Evolutionary conservation across 768 basidiomycete genomes (phyloP).

Genomic region (Gyrodon lividus): DNA sequence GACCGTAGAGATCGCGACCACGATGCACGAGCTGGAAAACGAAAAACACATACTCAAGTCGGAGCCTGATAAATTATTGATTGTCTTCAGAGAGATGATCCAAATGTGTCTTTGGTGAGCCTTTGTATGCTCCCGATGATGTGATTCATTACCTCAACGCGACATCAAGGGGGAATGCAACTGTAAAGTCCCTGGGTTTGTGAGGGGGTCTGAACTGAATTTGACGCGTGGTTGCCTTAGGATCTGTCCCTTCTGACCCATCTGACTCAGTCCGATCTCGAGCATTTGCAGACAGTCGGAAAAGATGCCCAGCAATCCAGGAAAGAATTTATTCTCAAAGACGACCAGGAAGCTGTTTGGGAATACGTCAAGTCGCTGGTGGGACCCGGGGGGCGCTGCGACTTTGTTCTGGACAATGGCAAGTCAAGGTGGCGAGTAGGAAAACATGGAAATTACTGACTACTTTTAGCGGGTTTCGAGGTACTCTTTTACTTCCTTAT

Average conservation of each 20-base stretch:
- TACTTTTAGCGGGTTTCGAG: slow-evolving; percentile 79
- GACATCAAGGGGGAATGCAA: slow-evolving; percentile 86
- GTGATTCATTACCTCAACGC: background rate
- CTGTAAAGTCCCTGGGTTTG: slow-evolving; percentile 44
- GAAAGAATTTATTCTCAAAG: slow-evolving; percentile 76
- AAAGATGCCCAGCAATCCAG: slow-evolving; percentile 76
- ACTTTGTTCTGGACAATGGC: slow-evolving; percentile 94
- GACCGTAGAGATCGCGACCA: slow-evolving; percentile 64
- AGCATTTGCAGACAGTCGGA: slow-evolving; percentile 78
- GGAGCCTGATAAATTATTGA: slow-evolving; percentile 53
- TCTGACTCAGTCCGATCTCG: slow-evolving; percentile 78
- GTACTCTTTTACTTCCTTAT: slow-evolving; percentile 36
- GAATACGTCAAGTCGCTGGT: slow-evolving; percentile 57
- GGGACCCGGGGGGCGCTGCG: slow-evolving; percentile 49
- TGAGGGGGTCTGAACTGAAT: background rate
- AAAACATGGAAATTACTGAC: background rate
- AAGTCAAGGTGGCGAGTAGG: slow-evolving; percentile 5
- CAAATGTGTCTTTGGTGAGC: slow-evolving; percentile 81
- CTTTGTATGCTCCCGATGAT: background rate
- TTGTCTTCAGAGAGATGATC: slow-evolving; percentile 80
- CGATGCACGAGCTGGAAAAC: slow-evolving; percentile 62
- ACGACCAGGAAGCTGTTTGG: slow-evolving; percentile 82
- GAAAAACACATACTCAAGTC: slow-evolving; percentile 44
- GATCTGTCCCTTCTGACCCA: slow-evolving; percentile 91
- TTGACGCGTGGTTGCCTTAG: slow-evolving; percentile 35